Evolutionary conservation across 2,329 filamentous ascomycete genomes (phyloP), one percentile per base, ranked within the genome.

Genomic region (Colletotrichum sublineola): DNA sequence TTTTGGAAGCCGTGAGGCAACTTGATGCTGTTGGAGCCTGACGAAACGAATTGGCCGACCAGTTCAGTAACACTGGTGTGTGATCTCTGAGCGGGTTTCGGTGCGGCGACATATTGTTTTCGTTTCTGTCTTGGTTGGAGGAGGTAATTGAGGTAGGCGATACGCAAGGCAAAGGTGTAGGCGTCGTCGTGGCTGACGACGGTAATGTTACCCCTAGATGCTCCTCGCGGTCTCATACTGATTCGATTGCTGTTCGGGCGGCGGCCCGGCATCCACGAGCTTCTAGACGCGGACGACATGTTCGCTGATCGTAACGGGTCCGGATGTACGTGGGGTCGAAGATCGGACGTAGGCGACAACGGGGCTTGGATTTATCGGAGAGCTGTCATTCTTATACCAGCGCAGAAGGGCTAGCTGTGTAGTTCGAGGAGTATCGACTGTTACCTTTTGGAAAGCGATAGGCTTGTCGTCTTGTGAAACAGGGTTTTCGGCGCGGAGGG

Each of bases 81-180:
- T 63, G 84, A 84, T 75, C 87, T 85, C 9, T 88, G 84, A 74
- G 90, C 88, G 68, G 89, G 88, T 77, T 90, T 91, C 62, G 92
- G 84, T 75, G 88, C 79, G 83, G 91, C 83, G 53, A 96, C 91
- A 88, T 95, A 97, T 84, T 97, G 94, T 79, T 96, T 93, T 79
- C 94, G 91, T 83, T 96, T 96, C 78, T 94, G 89, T 79, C 95
- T 93, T 74, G 96, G 96, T 81, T 97, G 95, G 64, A 99, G 89
- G 56, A 98, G 91, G 82, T 99, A 97, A 82, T 96, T 89, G 71
- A 99, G 92, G 82, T 94, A 98, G 76, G 96, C 96, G 76, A 94
- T 92, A 74, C 96, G 93, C 67, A 99, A 90, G 77, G 95, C 95
- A 83, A 94, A 97, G 75, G 91, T 93, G 84, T 97, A 97, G 79